Evolutionary conservation across 2,329 filamentous ascomycete genomes (phyloP).

Genomic region (Colletotrichum siamense): DNA sequence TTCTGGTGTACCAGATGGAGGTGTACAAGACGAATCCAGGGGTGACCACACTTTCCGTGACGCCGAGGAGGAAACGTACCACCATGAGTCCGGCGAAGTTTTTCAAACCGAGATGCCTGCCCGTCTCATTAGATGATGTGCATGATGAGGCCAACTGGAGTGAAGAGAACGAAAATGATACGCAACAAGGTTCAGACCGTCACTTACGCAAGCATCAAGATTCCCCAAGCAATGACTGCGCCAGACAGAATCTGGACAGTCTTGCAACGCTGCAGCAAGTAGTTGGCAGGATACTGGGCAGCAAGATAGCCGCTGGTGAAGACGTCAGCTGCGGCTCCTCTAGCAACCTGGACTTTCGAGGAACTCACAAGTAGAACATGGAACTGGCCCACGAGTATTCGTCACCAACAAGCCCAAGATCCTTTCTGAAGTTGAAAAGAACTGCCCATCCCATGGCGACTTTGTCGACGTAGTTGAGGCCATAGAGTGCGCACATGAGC

Average conservation of each 20-base stretch:
- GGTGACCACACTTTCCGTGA: conserved; percentile 21
- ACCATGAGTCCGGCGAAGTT: conserved; percentile 6
- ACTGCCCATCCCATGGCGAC: conserved; percentile 29
- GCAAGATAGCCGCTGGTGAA: background rate
- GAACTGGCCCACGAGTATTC: background rate
- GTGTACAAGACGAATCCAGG: conserved; percentile 24
- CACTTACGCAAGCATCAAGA: conserved; percentile 19
- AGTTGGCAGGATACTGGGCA: background rate
- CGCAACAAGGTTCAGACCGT: background rate
- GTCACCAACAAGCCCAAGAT: conserved; percentile 24
- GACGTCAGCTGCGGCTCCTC: background rate
- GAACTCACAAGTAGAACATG: background rate
- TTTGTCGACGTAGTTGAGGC: conserved; percentile 29
- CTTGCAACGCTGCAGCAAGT: conserved; percentile 21
- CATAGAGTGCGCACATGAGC: conserved; percentile 28
- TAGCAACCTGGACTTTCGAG: background rate
- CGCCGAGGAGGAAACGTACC: conserved; percentile 20
- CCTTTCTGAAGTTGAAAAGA: conserved; percentile 25
- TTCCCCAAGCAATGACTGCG: conserved; percentile 22
- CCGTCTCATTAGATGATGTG: background rate
- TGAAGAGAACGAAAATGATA: accelerated
- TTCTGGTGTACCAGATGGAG: conserved; percentile 18
- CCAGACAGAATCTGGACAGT: conserved; percentile 23
- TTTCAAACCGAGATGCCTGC: background rate
- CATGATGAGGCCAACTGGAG: accelerated